Base-by-base conservation (phyloP, 495 filamentous ascomycete genomes). In the Aspergillus avenaceus region DNA sequence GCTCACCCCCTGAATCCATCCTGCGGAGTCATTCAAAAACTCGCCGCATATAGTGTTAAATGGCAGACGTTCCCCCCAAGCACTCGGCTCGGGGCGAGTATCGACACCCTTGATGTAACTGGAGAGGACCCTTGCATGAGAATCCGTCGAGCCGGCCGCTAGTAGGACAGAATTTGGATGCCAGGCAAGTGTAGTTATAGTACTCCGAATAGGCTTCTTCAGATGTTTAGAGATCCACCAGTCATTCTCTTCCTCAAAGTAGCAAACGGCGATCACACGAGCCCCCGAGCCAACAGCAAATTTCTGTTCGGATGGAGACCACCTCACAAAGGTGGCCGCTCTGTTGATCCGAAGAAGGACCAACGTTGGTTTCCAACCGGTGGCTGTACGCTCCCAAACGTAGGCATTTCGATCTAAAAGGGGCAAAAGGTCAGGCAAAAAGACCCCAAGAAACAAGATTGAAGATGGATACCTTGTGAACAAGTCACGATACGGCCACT, bases 151-250 rank as follows among this genome's bases (percentile, higher is more conserved):
- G 23, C 93, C 93, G 45, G 95, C 89, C 2, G 91, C 93, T 5
- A 98, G 78, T 11, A 98, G 82, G 2, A 97, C 95, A 1, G 86
- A 91, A 73, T 98, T 98, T 12, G 95, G 93, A 63, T 98, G 93
- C 93, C 93, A 98, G 37, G 82, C 85, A 16, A 98, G 80, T 1
- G 87, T 88, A 34, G 93, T 97, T 58, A 98, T 88, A 38, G 93
- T 98, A 61, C 87, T 92, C 44, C 93, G 88, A 59, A 97, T 93
- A 5, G 95, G 93, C 76, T 97, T 97, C 80, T 96, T 97, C 50
- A 98, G 68, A 68, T 98, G 93, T 76, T 97, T 98, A 28, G 91
- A 96, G 6, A 97, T 92, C 93, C 93, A 98, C 95, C 95, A 97
- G 73, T 97, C 90, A 65, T 97, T 97, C 70, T 97, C 95, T 62